Conservation (phyloP, 108 stramenopile species). For the Asterionellopsis glacialis region DNA sequence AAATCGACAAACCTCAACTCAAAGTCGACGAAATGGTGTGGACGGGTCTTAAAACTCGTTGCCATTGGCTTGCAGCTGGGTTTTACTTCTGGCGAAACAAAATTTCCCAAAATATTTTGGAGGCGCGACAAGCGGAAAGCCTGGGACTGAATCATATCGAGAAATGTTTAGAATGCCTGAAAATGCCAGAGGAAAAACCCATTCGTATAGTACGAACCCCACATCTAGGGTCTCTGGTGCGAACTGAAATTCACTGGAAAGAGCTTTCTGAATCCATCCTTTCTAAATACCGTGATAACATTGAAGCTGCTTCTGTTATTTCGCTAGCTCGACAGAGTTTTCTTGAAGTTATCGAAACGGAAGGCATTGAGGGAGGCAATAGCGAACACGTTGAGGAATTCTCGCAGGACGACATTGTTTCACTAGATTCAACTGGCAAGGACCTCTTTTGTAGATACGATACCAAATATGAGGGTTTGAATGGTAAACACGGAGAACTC, state of each 20-base stretch:
- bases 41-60: conserved; percentile 38
- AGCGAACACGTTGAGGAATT: conserved; percentile 15
- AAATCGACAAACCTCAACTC: no score
- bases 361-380: background rate
- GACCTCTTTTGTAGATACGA: conserved; percentile 61
- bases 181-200: background rate
- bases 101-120: conserved; percentile 29
- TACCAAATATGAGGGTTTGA: conserved; percentile 21
- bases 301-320: conserved; percentile 73
- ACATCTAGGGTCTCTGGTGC: conserved; percentile 57
- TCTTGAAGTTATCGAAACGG: conserved; percentile 16
- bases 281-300: conserved; percentile 45
- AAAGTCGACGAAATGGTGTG: conserved; percentile 8
- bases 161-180: conserved; percentile 32
- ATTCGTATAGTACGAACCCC: conserved; percentile 44
- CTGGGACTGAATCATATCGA: conserved; percentile 47
- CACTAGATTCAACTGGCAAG: conserved; percentile 28
- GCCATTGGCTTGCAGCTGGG: conserved; percentile 60
- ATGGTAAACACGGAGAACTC: conserved; percentile 53
- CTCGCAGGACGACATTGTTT: conserved; percentile 6
- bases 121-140: conserved; percentile 52
- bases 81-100: conserved; percentile 67
- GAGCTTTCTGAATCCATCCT: conserved; percentile 45
- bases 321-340: conserved; percentile 53
- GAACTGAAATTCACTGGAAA: conserved; percentile 60